A percentile compares a stretch with the other conserved stretches of the same genome.
Conservation (phyloP, 352 stramenopile species). For the Phytophthora nicotianae region DNA sequence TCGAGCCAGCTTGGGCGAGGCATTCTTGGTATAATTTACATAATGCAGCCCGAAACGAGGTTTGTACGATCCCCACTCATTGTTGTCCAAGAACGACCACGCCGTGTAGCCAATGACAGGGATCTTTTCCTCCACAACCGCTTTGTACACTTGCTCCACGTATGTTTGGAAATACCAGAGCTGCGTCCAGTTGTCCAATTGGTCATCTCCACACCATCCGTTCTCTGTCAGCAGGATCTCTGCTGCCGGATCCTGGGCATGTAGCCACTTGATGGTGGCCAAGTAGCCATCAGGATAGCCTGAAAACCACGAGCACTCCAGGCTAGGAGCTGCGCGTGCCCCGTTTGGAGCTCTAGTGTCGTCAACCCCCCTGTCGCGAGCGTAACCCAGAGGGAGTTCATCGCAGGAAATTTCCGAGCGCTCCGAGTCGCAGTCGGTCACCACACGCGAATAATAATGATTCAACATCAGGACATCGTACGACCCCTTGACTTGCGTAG, state of each 20-base stretch:
- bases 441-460: slow-evolving; percentile 82
- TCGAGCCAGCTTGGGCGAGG: slow-evolving; percentile 36
- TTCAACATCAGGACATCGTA: slow-evolving; percentile 96
- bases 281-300: slow-evolving; percentile 63
- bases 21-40: slow-evolving; percentile 48
- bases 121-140: slow-evolving; percentile 61
- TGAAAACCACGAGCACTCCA: slow-evolving; percentile 46
- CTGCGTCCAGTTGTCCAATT: slow-evolving; percentile 58
- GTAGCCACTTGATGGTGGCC: slow-evolving; percentile 69
- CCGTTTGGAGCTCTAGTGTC: slow-evolving; percentile 54
- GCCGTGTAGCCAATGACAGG: slow-evolving; percentile 92
- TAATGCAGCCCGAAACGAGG: slow-evolving; percentile 63
- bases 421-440: slow-evolving; percentile 51
- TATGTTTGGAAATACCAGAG: slow-evolving; percentile 64
- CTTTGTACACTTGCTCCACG: slow-evolving; percentile 64
- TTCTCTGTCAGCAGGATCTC: slow-evolving; percentile 75
- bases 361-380: slow-evolving; percentile 57
- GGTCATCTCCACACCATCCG: slow-evolving; percentile 60
- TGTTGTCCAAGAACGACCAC: slow-evolving; percentile 95
- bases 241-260: slow-evolving; percentile 48
- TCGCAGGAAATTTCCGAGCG: slow-evolving; percentile 41
- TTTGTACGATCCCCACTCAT: slow-evolving; percentile 91
- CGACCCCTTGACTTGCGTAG: slow-evolving; percentile 77
- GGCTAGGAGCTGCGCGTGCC: slow-evolving; percentile 44
- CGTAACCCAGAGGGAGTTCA: slow-evolving; percentile 42